Evolutionary conservation across 2,329 filamentous ascomycete species (phyloP), one percentile per base, ranked within the genome.

Genomic region (Talaromyces sp.): DNA sequence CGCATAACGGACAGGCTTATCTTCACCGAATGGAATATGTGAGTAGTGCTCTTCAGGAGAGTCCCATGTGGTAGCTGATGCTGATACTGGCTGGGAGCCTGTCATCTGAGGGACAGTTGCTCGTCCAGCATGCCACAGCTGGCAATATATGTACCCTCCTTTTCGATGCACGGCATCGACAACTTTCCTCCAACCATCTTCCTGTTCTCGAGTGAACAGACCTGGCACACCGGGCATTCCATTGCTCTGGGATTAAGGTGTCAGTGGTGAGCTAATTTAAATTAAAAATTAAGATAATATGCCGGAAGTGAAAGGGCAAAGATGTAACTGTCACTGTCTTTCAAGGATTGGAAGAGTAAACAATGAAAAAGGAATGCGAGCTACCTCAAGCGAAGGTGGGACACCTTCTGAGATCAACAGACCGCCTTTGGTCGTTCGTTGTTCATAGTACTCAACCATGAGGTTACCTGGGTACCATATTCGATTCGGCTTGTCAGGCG

Each of bases 151-250:
- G 65, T 75, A 77, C 8, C 79, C 79, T 6, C 81, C 81, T 61
- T 82, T 81, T 12, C 75, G 75, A 64, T 84, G 82, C 1, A 85
- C 81, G 7, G 77, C 78, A 47, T 82, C 76, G 0, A 81, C 81
- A 30, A 83, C 79, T 61, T 75, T 76, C 64, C 81, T 82, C 82
- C 82, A 84, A 14, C 76, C 80, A 3, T 73, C 71, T 54, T 79
- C 75, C 64, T 85, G 82, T 27, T 76, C 67, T 27, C 67, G 59
- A 55, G 64, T 72, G 60, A 73, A 75, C 2, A 75, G 65, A 1
- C 73, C 73, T 10, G 73, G 69, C 4, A 75, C 73, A 9, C 73
- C 72, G 31, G 73, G 73, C 73, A 75, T 75, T 28, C 72, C 73
- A 68, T 75, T 75, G 64, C 73, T 75, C 73, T 75, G 59, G 52